Evolutionary conservation across 2,329 filamentous ascomycete genomes (phyloP).

Genomic region (Fusarium hostae): DNA sequence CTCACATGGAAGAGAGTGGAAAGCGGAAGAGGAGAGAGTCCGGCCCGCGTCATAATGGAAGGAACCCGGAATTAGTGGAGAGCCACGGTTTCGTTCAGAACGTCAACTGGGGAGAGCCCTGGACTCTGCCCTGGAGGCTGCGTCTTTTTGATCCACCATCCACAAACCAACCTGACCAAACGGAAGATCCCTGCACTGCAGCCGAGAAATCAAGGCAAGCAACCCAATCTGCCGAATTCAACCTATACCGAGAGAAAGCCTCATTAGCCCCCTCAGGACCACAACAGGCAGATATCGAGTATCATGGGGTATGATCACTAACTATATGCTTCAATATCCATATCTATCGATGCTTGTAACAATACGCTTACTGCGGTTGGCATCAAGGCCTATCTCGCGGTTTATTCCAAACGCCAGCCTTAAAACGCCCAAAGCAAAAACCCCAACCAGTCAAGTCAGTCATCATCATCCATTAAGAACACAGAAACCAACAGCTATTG

Average conservation of each 20-base stretch:
- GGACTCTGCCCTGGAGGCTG: background rate
- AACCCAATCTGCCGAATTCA: background rate
- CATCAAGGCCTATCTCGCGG: slow-evolving; percentile 33
- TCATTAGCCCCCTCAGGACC: background rate
- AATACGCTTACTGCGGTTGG: slow-evolving; percentile 34
- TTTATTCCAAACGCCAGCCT: slow-evolving; percentile 32
- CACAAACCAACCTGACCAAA: background rate
- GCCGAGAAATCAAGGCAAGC: background rate
- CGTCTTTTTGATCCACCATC: slow-evolving; percentile 14
- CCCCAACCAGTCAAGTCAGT: slow-evolving; percentile 34
- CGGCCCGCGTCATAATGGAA: slow-evolving; percentile 28
- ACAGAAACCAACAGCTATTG: slow-evolving; percentile 23
- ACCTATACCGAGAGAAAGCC: background rate
- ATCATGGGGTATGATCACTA: background rate
- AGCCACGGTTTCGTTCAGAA: background rate
- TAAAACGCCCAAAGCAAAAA: slow-evolving; percentile 35
- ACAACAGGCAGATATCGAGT: background rate
- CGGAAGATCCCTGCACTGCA: slow-evolving; percentile 29
- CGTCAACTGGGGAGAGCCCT: slow-evolving; percentile 5
- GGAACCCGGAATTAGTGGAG: slow-evolving; percentile 11
- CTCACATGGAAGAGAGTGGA: slow-evolving; percentile 40
- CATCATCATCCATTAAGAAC: slow-evolving; percentile 40
- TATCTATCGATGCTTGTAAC: slow-evolving; percentile 20
- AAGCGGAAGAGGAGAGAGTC: slow-evolving; percentile 30
- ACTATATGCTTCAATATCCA: slow-evolving; percentile 18